These are phyloP conservation scores for Pneumocystis murina DNA, from an alignment of 1,139 yeast species.

Conservation along the genomic window DNA sequence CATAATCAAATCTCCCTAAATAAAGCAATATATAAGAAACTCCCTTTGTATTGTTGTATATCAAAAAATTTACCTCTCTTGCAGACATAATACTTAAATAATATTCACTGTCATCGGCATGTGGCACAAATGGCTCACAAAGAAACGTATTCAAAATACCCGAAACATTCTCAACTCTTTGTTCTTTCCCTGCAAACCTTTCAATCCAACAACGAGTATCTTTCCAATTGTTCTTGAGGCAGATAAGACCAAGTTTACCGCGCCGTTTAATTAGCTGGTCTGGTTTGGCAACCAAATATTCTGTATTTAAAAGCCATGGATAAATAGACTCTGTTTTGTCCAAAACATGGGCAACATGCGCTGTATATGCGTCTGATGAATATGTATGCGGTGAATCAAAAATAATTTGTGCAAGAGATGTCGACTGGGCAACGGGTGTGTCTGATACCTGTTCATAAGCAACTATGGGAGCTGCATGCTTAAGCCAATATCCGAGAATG, in stretches of 20 bases:
- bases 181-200: slow-evolving; percentile 29
- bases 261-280: slow-evolving; percentile 35
- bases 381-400: slow-evolving; percentile 25
- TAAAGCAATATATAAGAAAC: not conserved
- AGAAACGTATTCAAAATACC: slow-evolving; percentile 30
- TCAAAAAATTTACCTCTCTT: slow-evolving; percentile 20
- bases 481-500: slow-evolving; percentile 29
- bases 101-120: slow-evolving; percentile 32
- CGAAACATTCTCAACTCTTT: slow-evolving; percentile 29
- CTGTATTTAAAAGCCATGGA: slow-evolving; percentile 31
- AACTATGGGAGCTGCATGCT: slow-evolving; percentile 28
- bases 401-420: slow-evolving; percentile 16
- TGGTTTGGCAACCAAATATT: slow-evolving; percentile 32
- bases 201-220: slow-evolving; percentile 32
- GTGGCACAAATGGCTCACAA: slow-evolving; percentile 36
- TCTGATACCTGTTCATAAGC: slow-evolving; percentile 21
- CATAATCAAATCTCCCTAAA: slow-evolving; percentile 31
- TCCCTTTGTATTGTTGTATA: not conserved
- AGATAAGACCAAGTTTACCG: slow-evolving; percentile 32
- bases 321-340: slow-evolving; percentile 26
- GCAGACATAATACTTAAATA: slow-evolving; percentile 35
- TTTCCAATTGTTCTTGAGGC: slow-evolving; percentile 32
- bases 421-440: slow-evolving; percentile 17
- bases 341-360: slow-evolving; percentile 23
- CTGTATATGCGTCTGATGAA: slow-evolving; percentile 21